Base-by-base conservation (phyloP, 371 early-diverging fungal genomes). In the Saksenaea oblongispora region DNA sequence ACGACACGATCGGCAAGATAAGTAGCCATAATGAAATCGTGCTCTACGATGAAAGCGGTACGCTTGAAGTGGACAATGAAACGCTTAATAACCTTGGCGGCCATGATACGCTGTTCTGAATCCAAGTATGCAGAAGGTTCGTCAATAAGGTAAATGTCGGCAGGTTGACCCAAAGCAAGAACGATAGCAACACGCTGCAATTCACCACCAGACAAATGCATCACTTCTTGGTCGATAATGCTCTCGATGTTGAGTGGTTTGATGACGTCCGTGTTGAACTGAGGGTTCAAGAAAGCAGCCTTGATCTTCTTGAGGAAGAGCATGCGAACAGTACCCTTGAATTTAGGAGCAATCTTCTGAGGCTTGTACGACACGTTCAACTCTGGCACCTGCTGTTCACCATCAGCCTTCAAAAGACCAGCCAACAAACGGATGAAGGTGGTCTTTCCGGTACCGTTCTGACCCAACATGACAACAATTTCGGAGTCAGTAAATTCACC, bases 21-120 rank as follows among this genome's bases (percentile, higher is more conserved):
- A n/a, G 99, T 99, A n/a, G 97, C 99, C 96, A 99, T 98, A 76
- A 99, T 98, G 82, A 99, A 98, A 85, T 99, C 99, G 92, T 99
- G 99, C 90, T 99, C 99, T 59, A 99, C 99, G 63, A 99, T 89
- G 84, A 99, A 99, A 34, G 99, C 99, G 26, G 98, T 96, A 87
- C 97, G 96, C 81, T 98, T 97, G 66, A 93, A 89, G 83, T 96
- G 95, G 68, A 99, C 86, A 65, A 99, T 98, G 87, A 96, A 99
- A 59, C 96, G 78, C 85, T 99, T 99, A 80, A 99, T 99, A 66
- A 99, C 98, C 88, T 99, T 99, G 67, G 98, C 95, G 34, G 99
- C 96, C 70, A 96, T 92, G 77, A 99, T 98, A 92, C 99, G 95
- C 82, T 99, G 99, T 78, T 99, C 99, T 41, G 99, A 99, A 86